A percentile compares a stretch with the other conserved stretches of the same genome.
phyloP scores from a whole-genome alignment of 1,139 yeast genomes.

The Suhomyces ambrosiae region DNA sequence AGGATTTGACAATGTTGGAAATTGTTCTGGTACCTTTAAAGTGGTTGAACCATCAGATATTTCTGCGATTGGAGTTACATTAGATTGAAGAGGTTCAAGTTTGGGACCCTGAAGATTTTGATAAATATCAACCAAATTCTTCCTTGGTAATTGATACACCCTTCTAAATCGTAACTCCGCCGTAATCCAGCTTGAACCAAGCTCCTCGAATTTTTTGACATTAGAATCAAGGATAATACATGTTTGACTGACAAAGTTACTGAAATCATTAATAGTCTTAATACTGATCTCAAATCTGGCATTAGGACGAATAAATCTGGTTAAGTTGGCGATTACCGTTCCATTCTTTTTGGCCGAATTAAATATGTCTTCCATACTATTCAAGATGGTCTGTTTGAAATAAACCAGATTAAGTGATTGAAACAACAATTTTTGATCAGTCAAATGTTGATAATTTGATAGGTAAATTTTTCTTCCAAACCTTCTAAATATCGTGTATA shows the following conservation, averaged over 20 bases:
- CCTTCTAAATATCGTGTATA: conserved; percentile 45
- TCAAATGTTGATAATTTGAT: conserved; percentile 43
- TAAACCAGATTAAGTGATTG: conserved; percentile 30
- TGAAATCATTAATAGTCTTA: conserved; percentile 43
- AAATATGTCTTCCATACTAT: conserved; percentile 45
- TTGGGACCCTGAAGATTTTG: conserved; percentile 16
- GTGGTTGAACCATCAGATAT: neutral
- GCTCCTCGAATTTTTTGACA: conserved; percentile 32
- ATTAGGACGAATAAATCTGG: conserved; percentile 51
- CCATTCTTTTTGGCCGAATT: conserved; percentile 54
- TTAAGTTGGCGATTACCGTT: conserved; percentile 50
- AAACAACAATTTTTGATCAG: conserved; percentile 39
- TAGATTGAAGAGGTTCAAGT: conserved; percentile 1
- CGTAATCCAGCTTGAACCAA: conserved; percentile 38
- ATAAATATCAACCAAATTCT: conserved; percentile 24
- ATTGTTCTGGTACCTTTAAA: neutral
- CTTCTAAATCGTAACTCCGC: conserved; percentile 43
- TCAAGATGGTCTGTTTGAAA: conserved; percentile 34
- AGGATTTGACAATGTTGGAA: conserved; percentile 1
- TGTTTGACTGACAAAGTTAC: conserved; percentile 36
- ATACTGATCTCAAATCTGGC: conserved; percentile 38
- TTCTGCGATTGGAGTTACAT: neutral
- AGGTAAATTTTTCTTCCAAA: conserved; percentile 48
- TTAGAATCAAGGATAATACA: conserved; percentile 25
- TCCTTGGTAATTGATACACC: conserved; percentile 33